A percentile compares a stretch with the other conserved stretches of the same genome.
phyloP scores from a whole-genome alignment of 257 asterid species.

The Solanum etuberosum region DNA sequence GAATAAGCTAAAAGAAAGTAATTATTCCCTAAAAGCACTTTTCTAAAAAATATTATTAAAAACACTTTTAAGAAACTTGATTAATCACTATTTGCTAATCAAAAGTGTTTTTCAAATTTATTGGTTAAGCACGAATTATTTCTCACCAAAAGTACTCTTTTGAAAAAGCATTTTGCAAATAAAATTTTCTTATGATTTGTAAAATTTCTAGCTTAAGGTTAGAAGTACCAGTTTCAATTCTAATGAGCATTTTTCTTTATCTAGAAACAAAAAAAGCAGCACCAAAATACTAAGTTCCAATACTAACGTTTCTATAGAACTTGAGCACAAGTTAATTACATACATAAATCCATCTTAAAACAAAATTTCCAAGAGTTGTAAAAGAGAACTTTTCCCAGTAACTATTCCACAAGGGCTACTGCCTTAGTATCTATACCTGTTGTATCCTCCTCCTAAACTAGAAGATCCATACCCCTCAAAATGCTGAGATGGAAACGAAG shows the following conservation, averaged over 20 bases:
- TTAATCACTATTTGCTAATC: not conserved
- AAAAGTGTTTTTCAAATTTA: not conserved
- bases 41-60: no score
- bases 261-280: not conserved
- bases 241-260: not conserved
- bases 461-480: conserved; percentile 10
- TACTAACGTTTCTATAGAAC: not conserved
- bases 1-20: no score
- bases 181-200: no score
- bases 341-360: not conserved
- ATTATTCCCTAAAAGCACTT: no score
- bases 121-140: not conserved
- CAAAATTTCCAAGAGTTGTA: not conserved
- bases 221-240: not conserved
- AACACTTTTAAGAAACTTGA: not conserved
- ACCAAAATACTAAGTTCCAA: not conserved
- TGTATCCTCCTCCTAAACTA: conserved; percentile 1
- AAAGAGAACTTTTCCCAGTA: not conserved
- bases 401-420: not conserved
- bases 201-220: not conserved
- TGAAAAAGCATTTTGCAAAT: no score
- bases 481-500: not conserved
- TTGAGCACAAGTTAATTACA: not conserved
- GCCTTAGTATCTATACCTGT: conserved; percentile 2
- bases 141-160: no score